Base-by-base conservation (phyloP, 805 yeast species). In the Candida loeiensis region DNA sequence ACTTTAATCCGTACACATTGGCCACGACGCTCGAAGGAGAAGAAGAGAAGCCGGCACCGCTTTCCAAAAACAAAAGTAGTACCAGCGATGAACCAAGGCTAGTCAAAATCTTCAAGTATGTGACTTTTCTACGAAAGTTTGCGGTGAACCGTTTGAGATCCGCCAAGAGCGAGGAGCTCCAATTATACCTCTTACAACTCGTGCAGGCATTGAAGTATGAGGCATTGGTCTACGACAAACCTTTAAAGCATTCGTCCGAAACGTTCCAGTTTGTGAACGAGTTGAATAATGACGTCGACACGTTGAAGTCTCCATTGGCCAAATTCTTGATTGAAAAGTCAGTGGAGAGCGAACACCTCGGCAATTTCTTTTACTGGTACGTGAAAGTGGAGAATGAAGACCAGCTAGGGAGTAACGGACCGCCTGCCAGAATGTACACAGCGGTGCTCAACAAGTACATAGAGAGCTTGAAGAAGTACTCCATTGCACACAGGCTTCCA, bases 201-300 rank as follows among this genome's bases (percentile, higher is more conserved):
- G 98, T 91, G 0, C 97, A 90, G 54, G 95, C 96, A 0, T 74
- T 91, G 26, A 83, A 86, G 51, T 87, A 87, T 57, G 99, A 93
- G 53, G 50, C 66, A 8, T 41, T 61, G 29, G 57, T 36, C 16
- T 46, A 49, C 47, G 57, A 53, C 26, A 29, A 39, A 8, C 48
- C 41, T 14, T 30, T 16, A 22, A 32, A 27, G 11, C 27, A 40
- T 16, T 21, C 40, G 5, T 22, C 47, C 4, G 50, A 51, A 7
- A 50, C 41, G 12, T 52, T 51, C 28, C 48, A 46, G 37, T 49
- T 49, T 14, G 43, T 49, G 17, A 48, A 46, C 33, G 56, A 53
- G 24, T 36, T 49, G 29, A 45, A 45, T 15, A 49, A 47, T 6
- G 54, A 49, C 15, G 40, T 43, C 12, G 45, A 45, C 26, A 34